Evolutionary conservation across 306 rosid species (phyloP).

Genomic region (Acmispon strigosus): DNA sequence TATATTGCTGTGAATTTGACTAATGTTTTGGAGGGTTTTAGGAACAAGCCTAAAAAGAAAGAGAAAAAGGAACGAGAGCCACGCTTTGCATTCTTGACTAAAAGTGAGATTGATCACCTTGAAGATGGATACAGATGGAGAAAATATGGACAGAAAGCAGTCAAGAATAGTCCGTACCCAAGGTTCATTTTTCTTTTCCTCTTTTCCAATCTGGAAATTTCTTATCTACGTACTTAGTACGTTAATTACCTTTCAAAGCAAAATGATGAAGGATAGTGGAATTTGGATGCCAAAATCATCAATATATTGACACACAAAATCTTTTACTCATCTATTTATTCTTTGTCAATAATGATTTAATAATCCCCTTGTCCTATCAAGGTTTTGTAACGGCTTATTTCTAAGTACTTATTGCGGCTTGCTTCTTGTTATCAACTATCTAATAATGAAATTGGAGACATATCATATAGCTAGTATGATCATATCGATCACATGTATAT

Average conservation of each 20-base stretch:
- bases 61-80: conserved; percentile 75
- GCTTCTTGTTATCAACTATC: not conserved
- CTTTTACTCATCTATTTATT: not conserved
- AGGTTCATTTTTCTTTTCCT: conserved; percentile 44
- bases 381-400: not conserved
- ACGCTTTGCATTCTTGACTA: conserved; percentile 78
- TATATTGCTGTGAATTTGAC: conserved; percentile 5
- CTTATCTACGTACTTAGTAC: not conserved
- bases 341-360: not conserved
- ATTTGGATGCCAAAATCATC: conserved; percentile 7
- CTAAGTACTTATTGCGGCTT: not conserved
- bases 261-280: conserved; percentile 3
- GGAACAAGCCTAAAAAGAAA: conserved; percentile 67
- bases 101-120: conserved; percentile 87
- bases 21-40: conserved; percentile 27
- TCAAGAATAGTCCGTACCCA: conserved; percentile 90
- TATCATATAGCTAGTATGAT: not conserved
- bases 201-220: not conserved
- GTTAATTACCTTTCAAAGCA: not conserved
- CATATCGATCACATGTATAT: no score
- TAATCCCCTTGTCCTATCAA: not conserved
- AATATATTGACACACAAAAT: not conserved
- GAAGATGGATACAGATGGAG: conserved; percentile 98
- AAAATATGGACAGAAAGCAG: conserved; percentile 95
- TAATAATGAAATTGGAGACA: not conserved